Conservation (phyloP, 768 basidiomycete species). For the Lyophyllum shimeji region DNA sequence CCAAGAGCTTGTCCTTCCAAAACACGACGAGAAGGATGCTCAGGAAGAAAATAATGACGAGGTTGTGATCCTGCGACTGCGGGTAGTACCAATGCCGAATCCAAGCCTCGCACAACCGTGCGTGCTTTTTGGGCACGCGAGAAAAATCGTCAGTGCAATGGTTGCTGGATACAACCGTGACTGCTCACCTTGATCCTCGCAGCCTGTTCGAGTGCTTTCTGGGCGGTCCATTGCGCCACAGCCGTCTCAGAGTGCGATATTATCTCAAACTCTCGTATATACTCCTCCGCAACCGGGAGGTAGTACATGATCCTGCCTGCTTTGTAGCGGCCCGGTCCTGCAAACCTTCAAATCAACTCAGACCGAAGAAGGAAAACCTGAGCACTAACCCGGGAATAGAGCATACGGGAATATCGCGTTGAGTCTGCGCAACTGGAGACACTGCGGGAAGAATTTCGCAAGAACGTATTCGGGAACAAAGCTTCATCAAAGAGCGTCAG, state of each 20-base stretch:
- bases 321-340: constrained; percentile 13
- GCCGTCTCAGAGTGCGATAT: constrained; percentile 15
- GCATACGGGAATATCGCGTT: constrained; percentile 31
- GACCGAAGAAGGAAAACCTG: not conserved
- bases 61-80: constrained; percentile 15
- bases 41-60: constrained; percentile 25
- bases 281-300: constrained; percentile 21
- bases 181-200: constrained; percentile 9
- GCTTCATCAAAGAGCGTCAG: constrained; percentile 15
- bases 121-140: constrained; percentile 23
- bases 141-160: not conserved
- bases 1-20: constrained; percentile 27
- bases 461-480: constrained; percentile 30
- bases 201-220: constrained; percentile 26
- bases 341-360: not conserved
- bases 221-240: constrained; percentile 25
- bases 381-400: constrained; percentile 22
- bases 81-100: constrained; percentile 25
- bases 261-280: constrained; percentile 26
- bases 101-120: constrained; percentile 35
- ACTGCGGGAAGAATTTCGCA: constrained; percentile 22
- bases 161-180: not conserved
- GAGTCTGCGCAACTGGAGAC: constrained; percentile 23
- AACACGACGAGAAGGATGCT: constrained; percentile 25
- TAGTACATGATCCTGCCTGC: constrained; percentile 25